A percentile compares a stretch with the other conserved stretches of the same genome.
Conservation (phyloP, 495 filamentous ascomycete species). For the Tirmania nivea region DNA sequence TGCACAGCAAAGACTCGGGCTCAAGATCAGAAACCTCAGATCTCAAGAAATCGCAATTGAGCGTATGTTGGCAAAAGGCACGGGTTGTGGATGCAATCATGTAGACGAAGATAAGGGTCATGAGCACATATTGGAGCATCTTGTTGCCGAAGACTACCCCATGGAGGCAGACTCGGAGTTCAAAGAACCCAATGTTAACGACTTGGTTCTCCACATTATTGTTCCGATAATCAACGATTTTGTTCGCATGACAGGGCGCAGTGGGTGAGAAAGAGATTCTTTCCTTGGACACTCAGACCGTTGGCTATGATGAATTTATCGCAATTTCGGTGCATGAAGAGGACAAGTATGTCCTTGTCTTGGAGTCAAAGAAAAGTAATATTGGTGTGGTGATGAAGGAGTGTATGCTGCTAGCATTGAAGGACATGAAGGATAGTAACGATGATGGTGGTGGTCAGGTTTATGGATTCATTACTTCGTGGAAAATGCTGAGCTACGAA, state of each 20-base stretch:
- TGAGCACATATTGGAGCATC: background rate
- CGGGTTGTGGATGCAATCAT: background rate
- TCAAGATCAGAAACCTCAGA: slow-evolving; percentile 3
- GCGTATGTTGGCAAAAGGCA: slow-evolving; percentile 2
- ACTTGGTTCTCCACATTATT: too few species aligned
- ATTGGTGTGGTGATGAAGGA: slow-evolving; percentile 3
- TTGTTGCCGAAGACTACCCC: slow-evolving; percentile 7
- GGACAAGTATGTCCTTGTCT: slow-evolving; percentile 1
- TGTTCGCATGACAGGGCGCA: slow-evolving; percentile 1
- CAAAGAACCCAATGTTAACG: slow-evolving; percentile 3
- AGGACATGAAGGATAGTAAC: slow-evolving; percentile 2
- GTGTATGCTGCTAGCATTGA: slow-evolving; percentile 2
- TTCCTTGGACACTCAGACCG: slow-evolving; percentile 1
- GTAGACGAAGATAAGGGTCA: slow-evolving; percentile 2
- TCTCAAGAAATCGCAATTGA: slow-evolving; percentile 1
- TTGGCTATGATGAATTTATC: slow-evolving; percentile 1
- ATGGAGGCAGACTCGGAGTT: slow-evolving; percentile 3
- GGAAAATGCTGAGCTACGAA: background rate
- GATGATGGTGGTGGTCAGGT: background rate
- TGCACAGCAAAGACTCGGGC: slow-evolving; percentile 2
- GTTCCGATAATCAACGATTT: slow-evolving; percentile 5
- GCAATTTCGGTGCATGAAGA: slow-evolving; percentile 3
- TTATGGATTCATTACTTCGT: background rate
- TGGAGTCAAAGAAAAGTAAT: slow-evolving; percentile 3
- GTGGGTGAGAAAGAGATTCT: slow-evolving; percentile 2